phyloP scores from a whole-genome alignment of 257 asterid species.

The Nicotiana noctiflora region DNA sequence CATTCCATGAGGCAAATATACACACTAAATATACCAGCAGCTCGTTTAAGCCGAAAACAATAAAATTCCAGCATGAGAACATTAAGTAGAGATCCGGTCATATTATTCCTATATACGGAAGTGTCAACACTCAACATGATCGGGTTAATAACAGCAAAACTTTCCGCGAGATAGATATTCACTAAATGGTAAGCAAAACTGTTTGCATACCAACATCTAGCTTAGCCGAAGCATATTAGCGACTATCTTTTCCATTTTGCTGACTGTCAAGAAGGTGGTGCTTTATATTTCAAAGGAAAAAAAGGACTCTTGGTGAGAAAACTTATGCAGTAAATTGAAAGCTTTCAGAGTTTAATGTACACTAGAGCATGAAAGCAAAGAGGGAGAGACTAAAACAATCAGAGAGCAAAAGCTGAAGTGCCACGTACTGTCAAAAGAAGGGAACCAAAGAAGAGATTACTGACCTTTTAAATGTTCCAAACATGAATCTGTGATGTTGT shows the following conservation, averaged over 20 bases:
- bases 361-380: neutral
- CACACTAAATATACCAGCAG: neutral
- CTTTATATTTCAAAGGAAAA: neutral
- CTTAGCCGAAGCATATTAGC: neutral
- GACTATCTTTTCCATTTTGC: constrained; percentile 2
- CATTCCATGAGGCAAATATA: neutral
- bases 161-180: neutral
- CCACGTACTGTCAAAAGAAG: neutral
- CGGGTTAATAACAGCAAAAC: neutral
- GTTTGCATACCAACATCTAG: neutral
- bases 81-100: neutral
- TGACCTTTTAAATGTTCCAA: constrained; percentile 10
- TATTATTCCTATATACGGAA: neutral
- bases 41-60: neutral
- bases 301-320: neutral
- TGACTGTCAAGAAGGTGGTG: neutral
- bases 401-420: neutral
- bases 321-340: neutral
- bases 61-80: neutral
- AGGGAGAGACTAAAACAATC: neutral
- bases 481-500: constrained; percentile 9
- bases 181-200: neutral
- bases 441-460: neutral
- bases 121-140: neutral
- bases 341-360: neutral